phyloP scores from a whole-genome alignment of 345 rosid species.

The Heritiera littoralis region DNA sequence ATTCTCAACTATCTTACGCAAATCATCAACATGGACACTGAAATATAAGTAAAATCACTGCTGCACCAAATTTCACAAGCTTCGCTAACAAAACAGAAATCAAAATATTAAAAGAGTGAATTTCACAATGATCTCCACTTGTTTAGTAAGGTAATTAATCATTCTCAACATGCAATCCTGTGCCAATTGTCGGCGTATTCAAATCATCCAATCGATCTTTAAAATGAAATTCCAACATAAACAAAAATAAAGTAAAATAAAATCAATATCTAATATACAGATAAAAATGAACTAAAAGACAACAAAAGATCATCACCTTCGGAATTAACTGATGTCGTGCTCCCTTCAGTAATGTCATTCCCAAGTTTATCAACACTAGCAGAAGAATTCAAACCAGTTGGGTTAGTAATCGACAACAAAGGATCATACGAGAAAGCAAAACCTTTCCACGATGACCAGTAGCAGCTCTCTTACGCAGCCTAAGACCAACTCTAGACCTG shows the following conservation, averaged over 20 bases:
- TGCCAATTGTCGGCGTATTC: background rate
- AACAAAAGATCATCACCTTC: constrained; percentile 27
- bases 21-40: background rate
- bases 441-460: constrained; percentile 26
- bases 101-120: background rate
- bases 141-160: background rate
- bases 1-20: background rate
- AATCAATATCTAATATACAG: constrained; percentile 1
- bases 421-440: constrained; percentile 39
- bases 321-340: constrained; percentile 16
- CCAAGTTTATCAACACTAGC: constrained; percentile 27
- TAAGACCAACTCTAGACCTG: constrained; percentile 42
- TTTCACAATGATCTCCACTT: background rate
- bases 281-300: constrained; percentile 15
- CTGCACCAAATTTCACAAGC: background rate
- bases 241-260: background rate
- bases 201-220: background rate
- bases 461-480: constrained; percentile 41
- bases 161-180: background rate
- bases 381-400: constrained; percentile 33
- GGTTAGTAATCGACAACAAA: constrained; percentile 24
- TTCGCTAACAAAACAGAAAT: background rate
- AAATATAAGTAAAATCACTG: background rate
- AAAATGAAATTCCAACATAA: constrained; percentile 8
- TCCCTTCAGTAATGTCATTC: constrained; percentile 29